Conservation (phyloP, 352 stramenopile species). For the Globisporangium nodosum region DNA sequence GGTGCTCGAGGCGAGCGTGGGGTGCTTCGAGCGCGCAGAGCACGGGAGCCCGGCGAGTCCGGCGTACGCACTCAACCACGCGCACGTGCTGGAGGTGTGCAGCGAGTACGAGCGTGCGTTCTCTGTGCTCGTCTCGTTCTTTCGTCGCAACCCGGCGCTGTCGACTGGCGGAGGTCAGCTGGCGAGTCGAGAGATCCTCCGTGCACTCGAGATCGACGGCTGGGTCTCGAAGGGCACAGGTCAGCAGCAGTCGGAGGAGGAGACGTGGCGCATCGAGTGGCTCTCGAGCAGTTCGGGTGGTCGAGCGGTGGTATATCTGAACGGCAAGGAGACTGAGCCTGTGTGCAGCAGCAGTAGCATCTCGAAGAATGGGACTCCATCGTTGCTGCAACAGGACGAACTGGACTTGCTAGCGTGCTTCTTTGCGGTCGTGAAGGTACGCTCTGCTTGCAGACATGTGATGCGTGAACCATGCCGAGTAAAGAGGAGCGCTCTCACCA, state of each 20-base stretch:
- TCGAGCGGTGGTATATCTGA: constrained; percentile 21
- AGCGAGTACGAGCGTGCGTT: constrained; percentile 41
- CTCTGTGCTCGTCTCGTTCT: constrained; percentile 32
- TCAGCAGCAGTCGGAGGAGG: not conserved
- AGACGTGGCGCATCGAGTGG: constrained; percentile 26
- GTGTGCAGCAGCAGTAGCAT: not conserved
- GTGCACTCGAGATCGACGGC: constrained; percentile 22
- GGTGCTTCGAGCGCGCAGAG: constrained; percentile 54
- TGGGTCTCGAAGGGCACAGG: constrained; percentile 9
- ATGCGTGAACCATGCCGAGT: too few relatives aligned
- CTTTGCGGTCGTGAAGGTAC: constrained; percentile 75
- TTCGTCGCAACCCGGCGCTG: constrained; percentile 28
- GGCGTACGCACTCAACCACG: constrained; percentile 62
- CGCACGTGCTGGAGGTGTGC: constrained; percentile 50
- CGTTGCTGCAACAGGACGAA: constrained; percentile 31
- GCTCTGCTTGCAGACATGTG: not conserved
- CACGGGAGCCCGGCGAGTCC: constrained; percentile 29
- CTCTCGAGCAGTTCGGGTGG: constrained; percentile 4
- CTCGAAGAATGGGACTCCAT: not conserved
- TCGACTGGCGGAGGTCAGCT: constrained; percentile 16
- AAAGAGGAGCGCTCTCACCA: too few relatives aligned
- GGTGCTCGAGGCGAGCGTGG: constrained; percentile 39
- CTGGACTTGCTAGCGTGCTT: constrained; percentile 75
- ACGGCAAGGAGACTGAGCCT: not conserved
- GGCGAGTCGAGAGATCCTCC: constrained; percentile 26